Evolutionary conservation across 495 filamentous ascomycete genomes (phyloP).

Genomic region (Lasiosphaeris hirsuta): DNA sequence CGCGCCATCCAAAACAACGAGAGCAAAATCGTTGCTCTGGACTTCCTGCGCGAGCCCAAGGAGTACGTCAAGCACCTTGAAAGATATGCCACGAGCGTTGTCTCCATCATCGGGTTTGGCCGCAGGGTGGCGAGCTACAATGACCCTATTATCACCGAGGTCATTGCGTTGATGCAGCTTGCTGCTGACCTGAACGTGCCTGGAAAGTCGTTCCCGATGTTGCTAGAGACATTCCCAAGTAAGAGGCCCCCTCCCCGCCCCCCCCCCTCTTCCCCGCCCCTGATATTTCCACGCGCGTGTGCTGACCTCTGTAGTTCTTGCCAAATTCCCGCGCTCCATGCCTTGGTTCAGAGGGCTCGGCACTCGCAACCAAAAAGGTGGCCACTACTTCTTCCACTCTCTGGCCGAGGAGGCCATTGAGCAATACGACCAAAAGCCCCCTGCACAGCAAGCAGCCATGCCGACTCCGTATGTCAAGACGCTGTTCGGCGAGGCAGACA

Average conservation of each 20-base stretch:
- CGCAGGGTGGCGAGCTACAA: constrained; percentile 56
- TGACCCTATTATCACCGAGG: constrained; percentile 58
- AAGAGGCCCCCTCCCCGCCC: constrained; percentile 14
- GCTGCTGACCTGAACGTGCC: constrained; percentile 64
- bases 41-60: constrained; percentile 45
- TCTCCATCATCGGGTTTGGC: constrained; percentile 62
- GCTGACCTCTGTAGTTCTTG: constrained; percentile 38
- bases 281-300: background rate
- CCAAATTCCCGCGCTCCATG: constrained; percentile 53
- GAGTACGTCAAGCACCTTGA: constrained; percentile 62
- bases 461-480: constrained; percentile 52
- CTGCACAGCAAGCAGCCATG: constrained; percentile 40
- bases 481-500: constrained; percentile 47
- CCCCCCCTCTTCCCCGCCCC: background rate
- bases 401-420: constrained; percentile 54
- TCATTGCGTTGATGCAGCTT: constrained; percentile 61
- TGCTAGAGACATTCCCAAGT: constrained; percentile 57
- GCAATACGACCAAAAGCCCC: constrained; percentile 36
- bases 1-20: constrained; percentile 60
- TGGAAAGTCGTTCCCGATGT: constrained; percentile 58
- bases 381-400: constrained; percentile 53
- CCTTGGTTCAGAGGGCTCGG: constrained; percentile 61
- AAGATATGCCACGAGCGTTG: constrained; percentile 61
- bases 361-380: constrained; percentile 38
- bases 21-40: constrained; percentile 49